These are phyloP conservation scores for Russula earlei DNA, from an alignment of 768 basidiomycete genomes.

Conservation along the genomic window DNA sequence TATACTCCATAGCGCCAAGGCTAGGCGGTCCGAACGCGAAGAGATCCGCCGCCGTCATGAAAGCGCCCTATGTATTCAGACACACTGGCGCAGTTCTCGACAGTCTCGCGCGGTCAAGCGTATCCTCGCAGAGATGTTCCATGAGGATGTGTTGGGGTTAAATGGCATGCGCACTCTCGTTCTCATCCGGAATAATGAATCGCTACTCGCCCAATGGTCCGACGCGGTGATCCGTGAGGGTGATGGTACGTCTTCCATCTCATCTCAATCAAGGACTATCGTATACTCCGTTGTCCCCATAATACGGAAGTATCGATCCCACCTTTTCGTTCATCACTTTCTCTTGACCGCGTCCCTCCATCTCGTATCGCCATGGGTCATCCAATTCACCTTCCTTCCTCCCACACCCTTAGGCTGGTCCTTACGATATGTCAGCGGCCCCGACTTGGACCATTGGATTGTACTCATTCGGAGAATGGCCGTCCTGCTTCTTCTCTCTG, in stretches of 20 bases:
- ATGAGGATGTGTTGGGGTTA: conserved; percentile 42
- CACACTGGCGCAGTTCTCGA: conserved; percentile 53
- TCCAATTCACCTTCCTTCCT: conserved; percentile 21
- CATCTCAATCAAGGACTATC: not conserved
- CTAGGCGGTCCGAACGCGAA: conserved; percentile 47
- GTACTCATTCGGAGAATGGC: conserved; percentile 44
- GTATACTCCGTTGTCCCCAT: not conserved
- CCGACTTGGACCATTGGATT: conserved; percentile 45
- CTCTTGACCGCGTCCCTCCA: not conserved
- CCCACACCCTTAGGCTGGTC: conserved; percentile 29
- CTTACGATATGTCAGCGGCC: conserved; percentile 31
- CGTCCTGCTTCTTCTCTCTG: conserved; percentile 42
- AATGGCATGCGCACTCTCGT: conserved; percentile 57
- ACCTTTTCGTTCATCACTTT: not conserved
- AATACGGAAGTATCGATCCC: not conserved
- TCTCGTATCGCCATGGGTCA: not conserved
- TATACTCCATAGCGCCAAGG: conserved; percentile 55
- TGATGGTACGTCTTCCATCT: conserved; percentile 22
- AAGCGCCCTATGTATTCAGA: conserved; percentile 52
- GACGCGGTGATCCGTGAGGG: conserved; percentile 26
- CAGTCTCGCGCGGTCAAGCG: conserved; percentile 34
- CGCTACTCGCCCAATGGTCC: conserved; percentile 41
- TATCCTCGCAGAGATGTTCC: conserved; percentile 42
- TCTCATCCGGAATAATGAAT: conserved; percentile 45
- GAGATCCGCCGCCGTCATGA: conserved; percentile 48